These are phyloP conservation scores for Rhynchospora breviuscula DNA, from an alignment of 176 grass and related monocot genomes.

Conservation along the genomic window DNA sequence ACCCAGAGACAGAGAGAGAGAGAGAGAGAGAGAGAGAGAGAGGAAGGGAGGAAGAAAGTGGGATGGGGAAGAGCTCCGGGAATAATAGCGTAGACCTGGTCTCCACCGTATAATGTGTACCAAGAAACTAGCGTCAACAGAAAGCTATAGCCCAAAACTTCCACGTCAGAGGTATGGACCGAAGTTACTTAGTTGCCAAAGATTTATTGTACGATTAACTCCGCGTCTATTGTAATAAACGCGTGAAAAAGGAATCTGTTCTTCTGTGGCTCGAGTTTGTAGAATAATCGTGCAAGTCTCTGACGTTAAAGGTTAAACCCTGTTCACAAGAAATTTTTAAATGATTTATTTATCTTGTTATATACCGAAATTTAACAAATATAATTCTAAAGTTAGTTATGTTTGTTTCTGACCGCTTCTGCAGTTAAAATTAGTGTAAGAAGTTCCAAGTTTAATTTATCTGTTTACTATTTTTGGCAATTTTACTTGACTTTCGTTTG, in stretches of 20 bases:
- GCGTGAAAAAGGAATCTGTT: neutral
- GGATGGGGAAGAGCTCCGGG: neutral
- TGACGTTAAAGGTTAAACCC: neutral
- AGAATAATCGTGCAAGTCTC: neutral
- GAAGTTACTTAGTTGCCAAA: neutral
- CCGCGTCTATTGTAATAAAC: neutral
- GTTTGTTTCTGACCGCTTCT: neutral
- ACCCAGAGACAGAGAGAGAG: neutral
- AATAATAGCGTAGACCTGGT: neutral
- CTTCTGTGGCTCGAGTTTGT: neutral
- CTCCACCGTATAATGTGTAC: neutral
- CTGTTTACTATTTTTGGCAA: neutral
- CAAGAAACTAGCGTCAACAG: neutral
- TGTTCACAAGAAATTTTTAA: neutral
- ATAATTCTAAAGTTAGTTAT: neutral
- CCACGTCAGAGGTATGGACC: neutral
- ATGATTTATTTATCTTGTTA: too few species aligned
- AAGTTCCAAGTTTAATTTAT: neutral
- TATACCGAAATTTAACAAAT: neutral
- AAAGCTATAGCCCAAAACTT: neutral
- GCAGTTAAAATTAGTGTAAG: neutral
- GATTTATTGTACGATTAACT: neutral
- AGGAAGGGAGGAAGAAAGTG: slow-evolving; percentile 16
- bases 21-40: neutral
- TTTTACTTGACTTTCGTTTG: neutral